Evolutionary conservation across 2,329 filamentous ascomycete species (phyloP).

Genomic region (Fusarium marasasianum): DNA sequence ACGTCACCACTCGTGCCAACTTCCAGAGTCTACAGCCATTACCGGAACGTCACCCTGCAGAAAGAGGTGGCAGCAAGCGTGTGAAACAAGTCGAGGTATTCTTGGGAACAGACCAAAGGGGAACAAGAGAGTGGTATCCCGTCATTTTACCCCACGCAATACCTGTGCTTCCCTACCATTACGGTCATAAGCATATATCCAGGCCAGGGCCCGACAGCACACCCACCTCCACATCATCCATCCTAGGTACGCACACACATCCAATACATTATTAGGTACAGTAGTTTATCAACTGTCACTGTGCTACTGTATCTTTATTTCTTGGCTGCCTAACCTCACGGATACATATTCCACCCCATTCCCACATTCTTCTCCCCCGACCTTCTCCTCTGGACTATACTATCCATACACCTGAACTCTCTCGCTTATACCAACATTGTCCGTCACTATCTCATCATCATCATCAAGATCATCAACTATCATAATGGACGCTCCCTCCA

Average conservation of each 20-base stretch:
- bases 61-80: slow-evolving; percentile 3
- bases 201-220: slow-evolving; percentile 8
- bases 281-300: slow-evolving; percentile 4
- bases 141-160: slow-evolving; percentile 29
- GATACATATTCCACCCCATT: slow-evolving; percentile 22
- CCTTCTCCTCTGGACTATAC: not conserved
- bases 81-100: slow-evolving; percentile 14
- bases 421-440: slow-evolving; percentile 1
- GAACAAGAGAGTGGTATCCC: slow-evolving; percentile 14
- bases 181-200: slow-evolving; percentile 19
- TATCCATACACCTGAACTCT: not conserved
- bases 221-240: slow-evolving; percentile 1
- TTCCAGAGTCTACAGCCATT: not conserved
- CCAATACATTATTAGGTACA: not conserved
- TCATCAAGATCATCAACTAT: not conserved
- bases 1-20: slow-evolving; percentile 28
- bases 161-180: not conserved
- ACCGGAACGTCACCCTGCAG: slow-evolving; percentile 28
- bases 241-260: not conserved
- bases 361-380: not conserved
- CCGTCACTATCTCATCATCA: slow-evolving; percentile 13
- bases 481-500: slow-evolving; percentile 49
- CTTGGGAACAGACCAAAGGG: slow-evolving; percentile 6
- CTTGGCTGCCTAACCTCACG: slow-evolving; percentile 22
- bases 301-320: slow-evolving; percentile 11